A percentile compares a stretch with the other conserved stretches of the same genome.
Evolutionary conservation across 2,329 filamentous ascomycete genomes (phyloP).

Genomic region (Phialophora tarda): DNA sequence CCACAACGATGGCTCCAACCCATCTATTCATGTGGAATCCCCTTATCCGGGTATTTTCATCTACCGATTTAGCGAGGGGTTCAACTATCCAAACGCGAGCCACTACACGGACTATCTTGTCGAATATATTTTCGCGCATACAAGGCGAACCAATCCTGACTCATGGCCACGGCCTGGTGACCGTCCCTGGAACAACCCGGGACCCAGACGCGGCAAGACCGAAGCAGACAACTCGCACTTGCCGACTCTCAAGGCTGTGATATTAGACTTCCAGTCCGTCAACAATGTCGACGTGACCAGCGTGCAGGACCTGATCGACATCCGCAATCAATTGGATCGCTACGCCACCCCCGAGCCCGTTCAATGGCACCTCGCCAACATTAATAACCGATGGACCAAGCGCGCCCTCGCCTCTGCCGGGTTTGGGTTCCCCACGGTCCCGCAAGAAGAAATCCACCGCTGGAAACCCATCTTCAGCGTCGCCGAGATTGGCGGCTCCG

Average conservation of each 20-base stretch:
- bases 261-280: constrained; percentile 90
- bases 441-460: constrained; percentile 61
- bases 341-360: constrained; percentile 81
- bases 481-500: constrained; percentile 76
- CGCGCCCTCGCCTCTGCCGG: constrained; percentile 84
- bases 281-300: constrained; percentile 95
- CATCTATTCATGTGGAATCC: constrained; percentile 74
- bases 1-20: constrained; percentile 90
- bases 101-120: constrained; percentile 82
- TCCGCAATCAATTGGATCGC: constrained; percentile 88
- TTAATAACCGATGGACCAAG: constrained; percentile 95
- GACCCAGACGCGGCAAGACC: constrained; percentile 65
- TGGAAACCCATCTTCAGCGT: constrained; percentile 98
- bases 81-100: constrained; percentile 94
- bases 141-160: constrained; percentile 75
- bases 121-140: constrained; percentile 69
- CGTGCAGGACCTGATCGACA: constrained; percentile 88
- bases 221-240: constrained; percentile 57
- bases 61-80: constrained; percentile 91
- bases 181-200: constrained; percentile 93
- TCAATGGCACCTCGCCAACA: constrained; percentile 94
- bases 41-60: constrained; percentile 95
- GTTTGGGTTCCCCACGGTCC: constrained; percentile 77
- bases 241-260: constrained; percentile 82
- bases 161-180: constrained; percentile 72